Evolutionary conservation across 495 filamentous ascomycete species (phyloP), one percentile per base, ranked within the genome.

Genomic region (Penicillium cataractarum): DNA sequence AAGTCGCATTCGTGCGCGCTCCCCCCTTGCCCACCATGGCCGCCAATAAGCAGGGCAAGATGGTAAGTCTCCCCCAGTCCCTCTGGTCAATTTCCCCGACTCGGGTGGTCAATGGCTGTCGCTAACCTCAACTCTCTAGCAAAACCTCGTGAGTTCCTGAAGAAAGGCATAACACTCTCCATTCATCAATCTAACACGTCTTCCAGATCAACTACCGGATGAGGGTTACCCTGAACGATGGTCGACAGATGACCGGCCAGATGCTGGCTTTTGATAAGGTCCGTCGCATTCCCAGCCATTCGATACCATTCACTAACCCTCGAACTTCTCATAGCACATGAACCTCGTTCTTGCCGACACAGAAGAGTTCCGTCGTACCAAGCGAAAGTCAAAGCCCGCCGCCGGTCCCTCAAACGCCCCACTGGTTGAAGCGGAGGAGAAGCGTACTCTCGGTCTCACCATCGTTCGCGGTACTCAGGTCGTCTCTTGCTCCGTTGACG

Each of bases 261-360:
- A 94, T 98, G 90, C 84, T 98, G 58, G 94, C 94, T 54, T 98
- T 97, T 70, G 94, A 98, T 77, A 97, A 97, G 88, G 94, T 96
- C 77, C 42, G 74, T 58, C 63, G 53, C 53, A 61, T 27, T 50
- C 7, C 27, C 29, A 44, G 21, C 13, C 48, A 29, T 58, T 39
- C 54, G 78, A 62, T 6, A 24, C 29, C 40, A 24, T 53, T 15
- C 6, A 50, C 62, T 71, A 27, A 61, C 48, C 46, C 51, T 60
- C 33, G 6, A 3, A 29, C 6, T 40, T 49, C 61, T 42, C 60
- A 51, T 63, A 97, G 92, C 95, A 98, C 76, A 97, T 98, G 96
- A 99, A 99, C 77, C 87, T 99, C 62, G 95, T 99, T 62, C 88
- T 99, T 51, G 96, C 94, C 73, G 95, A 99, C 72, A 97, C 96